These are phyloP conservation scores for Massarina eburnea DNA, from an alignment of 2,329 filamentous ascomycete genomes.

Conservation along the genomic window DNA sequence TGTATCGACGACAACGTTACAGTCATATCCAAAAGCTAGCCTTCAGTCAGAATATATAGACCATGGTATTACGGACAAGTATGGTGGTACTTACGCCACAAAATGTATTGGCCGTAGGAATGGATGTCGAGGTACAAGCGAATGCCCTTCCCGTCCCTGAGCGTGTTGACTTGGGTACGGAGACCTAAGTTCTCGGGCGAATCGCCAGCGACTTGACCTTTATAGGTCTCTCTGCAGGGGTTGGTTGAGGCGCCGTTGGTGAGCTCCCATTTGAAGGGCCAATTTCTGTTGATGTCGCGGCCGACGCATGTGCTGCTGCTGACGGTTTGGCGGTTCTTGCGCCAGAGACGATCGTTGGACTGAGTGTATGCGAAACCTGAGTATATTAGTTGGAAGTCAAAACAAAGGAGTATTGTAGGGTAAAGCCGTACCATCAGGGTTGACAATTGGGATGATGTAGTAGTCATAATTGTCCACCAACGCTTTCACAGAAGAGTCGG, in stretches of 20 bases:
- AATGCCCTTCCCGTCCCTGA: constrained; percentile 52
- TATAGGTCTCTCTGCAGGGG: constrained; percentile 43
- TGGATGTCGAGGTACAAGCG: constrained; percentile 67
- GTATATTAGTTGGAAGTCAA: constrained; percentile 16
- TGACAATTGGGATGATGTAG: constrained; percentile 30
- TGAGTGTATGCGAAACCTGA: constrained; percentile 42
- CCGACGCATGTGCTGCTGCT: constrained; percentile 36
- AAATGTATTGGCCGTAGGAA: constrained; percentile 49
- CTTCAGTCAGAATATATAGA: constrained; percentile 41
- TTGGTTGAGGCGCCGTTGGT: constrained; percentile 38
- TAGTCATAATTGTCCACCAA: constrained; percentile 42
- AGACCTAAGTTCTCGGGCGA: constrained; percentile 44
- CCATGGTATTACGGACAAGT: neutral
- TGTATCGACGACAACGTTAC: constrained; percentile 50
- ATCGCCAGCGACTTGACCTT: constrained; percentile 35
- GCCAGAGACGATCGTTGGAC: constrained; percentile 44
- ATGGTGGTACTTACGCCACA: constrained; percentile 21
- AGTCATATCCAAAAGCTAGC: constrained; percentile 62
- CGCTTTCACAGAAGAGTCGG: constrained; percentile 34
- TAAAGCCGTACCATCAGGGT: constrained; percentile 19
- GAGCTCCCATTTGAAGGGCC: constrained; percentile 41
- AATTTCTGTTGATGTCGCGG: constrained; percentile 45
- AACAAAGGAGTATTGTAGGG: neutral
- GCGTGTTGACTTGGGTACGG: constrained; percentile 42
- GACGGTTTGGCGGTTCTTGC: constrained; percentile 42